phyloP scores from a whole-genome alignment of 2,329 filamentous ascomycete species.

The Rugonectria rugulosa region DNA sequence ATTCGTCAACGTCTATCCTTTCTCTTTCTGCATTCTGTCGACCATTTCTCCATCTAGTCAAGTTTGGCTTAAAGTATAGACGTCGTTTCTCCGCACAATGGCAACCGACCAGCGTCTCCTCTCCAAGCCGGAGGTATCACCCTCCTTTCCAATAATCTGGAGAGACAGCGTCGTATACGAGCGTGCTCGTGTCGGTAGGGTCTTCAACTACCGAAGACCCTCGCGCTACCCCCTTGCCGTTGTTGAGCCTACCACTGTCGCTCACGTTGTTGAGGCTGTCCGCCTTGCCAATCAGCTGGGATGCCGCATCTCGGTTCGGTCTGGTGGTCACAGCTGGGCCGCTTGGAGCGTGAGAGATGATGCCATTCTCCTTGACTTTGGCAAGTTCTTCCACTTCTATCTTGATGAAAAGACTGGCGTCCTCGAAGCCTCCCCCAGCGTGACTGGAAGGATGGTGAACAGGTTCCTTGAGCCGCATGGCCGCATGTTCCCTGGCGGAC shows the following conservation, averaged over 20 bases:
- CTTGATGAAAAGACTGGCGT: slow-evolving; percentile 49
- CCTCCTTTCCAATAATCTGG: slow-evolving; percentile 34
- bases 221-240: slow-evolving; percentile 50
- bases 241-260: slow-evolving; percentile 46
- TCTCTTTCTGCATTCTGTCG: background rate
- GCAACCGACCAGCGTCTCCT: slow-evolving; percentile 6
- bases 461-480: slow-evolving; percentile 46
- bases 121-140: slow-evolving; percentile 15
- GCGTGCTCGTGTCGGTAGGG: slow-evolving; percentile 44
- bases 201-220: slow-evolving; percentile 53
- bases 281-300: slow-evolving; percentile 43
- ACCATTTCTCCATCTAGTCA: background rate
- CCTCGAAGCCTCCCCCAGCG: slow-evolving; percentile 53
- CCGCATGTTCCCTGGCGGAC: slow-evolving; percentile 60
- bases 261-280: slow-evolving; percentile 49
- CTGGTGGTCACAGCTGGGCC: slow-evolving; percentile 58
- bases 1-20: slow-evolving; percentile 4
- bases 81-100: slow-evolving; percentile 8
- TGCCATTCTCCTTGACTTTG: slow-evolving; percentile 52
- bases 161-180: slow-evolving; percentile 32
- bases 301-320: slow-evolving; percentile 52
- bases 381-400: slow-evolving; percentile 41
- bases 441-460: slow-evolving; percentile 55
- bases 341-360: slow-evolving; percentile 57
- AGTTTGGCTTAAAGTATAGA: too few species aligned